A percentile compares a stretch with the other conserved stretches of the same genome.
phyloP scores from a whole-genome alignment of 1,284 basidiomycete genomes.

The Afroboletus lepidellus region DNA sequence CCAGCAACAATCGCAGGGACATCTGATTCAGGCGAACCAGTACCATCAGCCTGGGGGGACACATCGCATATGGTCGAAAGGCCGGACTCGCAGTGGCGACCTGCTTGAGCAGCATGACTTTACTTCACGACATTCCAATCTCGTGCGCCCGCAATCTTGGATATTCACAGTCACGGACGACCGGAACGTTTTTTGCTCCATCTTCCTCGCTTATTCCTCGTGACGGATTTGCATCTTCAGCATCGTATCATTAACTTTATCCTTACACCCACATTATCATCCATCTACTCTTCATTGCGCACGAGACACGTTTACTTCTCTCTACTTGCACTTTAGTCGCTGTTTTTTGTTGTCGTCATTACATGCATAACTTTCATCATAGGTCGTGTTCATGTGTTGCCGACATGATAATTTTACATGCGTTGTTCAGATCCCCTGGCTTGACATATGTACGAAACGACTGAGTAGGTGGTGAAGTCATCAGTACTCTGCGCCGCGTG shows the following conservation, averaged over 20 bases:
- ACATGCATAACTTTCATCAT: slow-evolving; percentile 9
- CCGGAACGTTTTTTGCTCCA: slow-evolving; percentile 9
- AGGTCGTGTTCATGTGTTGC: slow-evolving; percentile 13
- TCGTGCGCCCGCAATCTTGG: slow-evolving; percentile 12
- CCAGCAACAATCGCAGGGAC: slow-evolving; percentile 53
- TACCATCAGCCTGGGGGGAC: slow-evolving; percentile 40
- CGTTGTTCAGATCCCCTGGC: not conserved
- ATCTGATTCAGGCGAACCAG: slow-evolving; percentile 37
- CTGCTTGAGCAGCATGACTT: slow-evolving; percentile 15
- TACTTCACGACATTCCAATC: not conserved
- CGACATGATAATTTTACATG: slow-evolving; percentile 11
- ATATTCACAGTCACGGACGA: slow-evolving; percentile 13
- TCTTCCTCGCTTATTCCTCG: not conserved
- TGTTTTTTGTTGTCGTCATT: slow-evolving; percentile 11
- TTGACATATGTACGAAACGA: no score
- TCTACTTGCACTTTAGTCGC: slow-evolving; percentile 15
- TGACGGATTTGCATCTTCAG: slow-evolving; percentile 11
- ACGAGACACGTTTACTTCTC: not conserved
- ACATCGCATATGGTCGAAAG: slow-evolving; percentile 42
- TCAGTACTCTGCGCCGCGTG: no score
- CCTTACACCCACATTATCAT: slow-evolving; percentile 9
- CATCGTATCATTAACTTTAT: slow-evolving; percentile 26
- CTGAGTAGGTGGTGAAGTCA: no score
- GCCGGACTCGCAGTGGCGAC: slow-evolving; percentile 24
- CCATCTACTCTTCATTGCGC: slow-evolving; percentile 4